Percentiles rank a stretch among this genome's conserved stretches.
These are phyloP conservation scores for Ochromonas danica DNA, from an alignment of 108 stramenopile species.

Conservation along the genomic window DNA sequence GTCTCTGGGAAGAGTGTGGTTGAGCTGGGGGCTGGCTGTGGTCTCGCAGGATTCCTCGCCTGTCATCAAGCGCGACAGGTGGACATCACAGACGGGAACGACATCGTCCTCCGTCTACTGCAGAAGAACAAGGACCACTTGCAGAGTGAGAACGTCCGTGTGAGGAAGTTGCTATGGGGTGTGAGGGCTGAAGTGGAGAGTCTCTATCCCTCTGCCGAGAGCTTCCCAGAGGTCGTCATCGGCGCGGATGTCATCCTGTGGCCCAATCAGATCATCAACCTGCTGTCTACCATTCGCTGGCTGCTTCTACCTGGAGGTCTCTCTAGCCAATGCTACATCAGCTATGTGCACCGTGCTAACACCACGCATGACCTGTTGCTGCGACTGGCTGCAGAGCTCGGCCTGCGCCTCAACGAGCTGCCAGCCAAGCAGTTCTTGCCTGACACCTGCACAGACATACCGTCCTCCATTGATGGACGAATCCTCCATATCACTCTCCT, in stretches of 20 bases:
- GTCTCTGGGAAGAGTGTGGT: not conserved
- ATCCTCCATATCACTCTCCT: no score
- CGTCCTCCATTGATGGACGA: no score
- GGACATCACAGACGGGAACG: slow-evolving; percentile 19
- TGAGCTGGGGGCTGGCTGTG: slow-evolving; percentile 32
- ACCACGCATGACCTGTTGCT: not conserved
- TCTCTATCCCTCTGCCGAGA: not conserved
- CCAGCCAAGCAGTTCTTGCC: not conserved
- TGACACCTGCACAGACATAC: no score
- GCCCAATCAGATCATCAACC: not conserved
- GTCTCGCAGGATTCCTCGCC: slow-evolving; percentile 25
- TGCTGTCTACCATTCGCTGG: slow-evolving; percentile 7
- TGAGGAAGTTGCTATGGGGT: slow-evolving; percentile 19
- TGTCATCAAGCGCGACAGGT: not conserved
- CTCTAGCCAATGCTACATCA: not conserved
- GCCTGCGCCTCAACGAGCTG: not conserved
- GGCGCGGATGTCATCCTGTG: slow-evolving; percentile 33
- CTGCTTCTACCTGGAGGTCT: not conserved
- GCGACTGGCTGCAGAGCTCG: not conserved
- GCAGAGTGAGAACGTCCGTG: not conserved
- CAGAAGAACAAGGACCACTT: not conserved
- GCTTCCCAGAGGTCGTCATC: slow-evolving; percentile 1
- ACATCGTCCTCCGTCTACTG: slow-evolving; percentile 12
- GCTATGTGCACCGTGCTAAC: not conserved
- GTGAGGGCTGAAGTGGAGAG: not conserved